Conservation (phyloP, 2,329 filamentous ascomycete genomes). For the Fusarium udum region DNA sequence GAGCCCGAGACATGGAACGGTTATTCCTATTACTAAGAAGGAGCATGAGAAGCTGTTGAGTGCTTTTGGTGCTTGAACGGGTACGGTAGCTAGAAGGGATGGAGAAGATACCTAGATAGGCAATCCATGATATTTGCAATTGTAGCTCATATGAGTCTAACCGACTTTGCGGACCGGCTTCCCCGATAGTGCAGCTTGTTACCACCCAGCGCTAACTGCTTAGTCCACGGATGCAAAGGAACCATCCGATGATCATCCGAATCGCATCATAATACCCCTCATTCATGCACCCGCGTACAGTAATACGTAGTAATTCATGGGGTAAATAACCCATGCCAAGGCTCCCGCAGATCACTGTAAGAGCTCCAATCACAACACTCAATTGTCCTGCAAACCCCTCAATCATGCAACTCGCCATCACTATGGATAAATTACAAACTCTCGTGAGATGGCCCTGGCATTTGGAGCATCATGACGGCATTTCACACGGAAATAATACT, state of each 20-base stretch:
- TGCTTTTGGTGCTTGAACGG: not conserved
- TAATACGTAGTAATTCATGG: not conserved
- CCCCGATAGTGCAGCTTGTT: not conserved
- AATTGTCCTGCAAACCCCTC: conserved; percentile 15
- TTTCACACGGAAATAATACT: not conserved
- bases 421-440: conserved; percentile 30
- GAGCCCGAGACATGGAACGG: conserved; percentile 63
- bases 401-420: not conserved
- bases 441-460: not conserved
- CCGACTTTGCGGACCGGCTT: not conserved
- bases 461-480: not conserved
- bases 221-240: not conserved
- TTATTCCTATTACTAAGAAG: conserved; percentile 59
- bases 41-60: conserved; percentile 21
- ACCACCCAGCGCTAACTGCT: not conserved
- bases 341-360: not conserved
- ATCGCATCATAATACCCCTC: conserved; percentile 11
- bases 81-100: fast-evolving
- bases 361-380: conserved; percentile 17
- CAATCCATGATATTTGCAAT: not conserved
- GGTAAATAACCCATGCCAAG: not conserved
- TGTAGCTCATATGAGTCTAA: not conserved
- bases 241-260: not conserved
- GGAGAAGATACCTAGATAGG: fast-evolving
- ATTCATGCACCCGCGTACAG: not conserved